Evolutionary conservation across 305 asterid species (phyloP).

Genomic region (Solanum hybrid): DNA sequence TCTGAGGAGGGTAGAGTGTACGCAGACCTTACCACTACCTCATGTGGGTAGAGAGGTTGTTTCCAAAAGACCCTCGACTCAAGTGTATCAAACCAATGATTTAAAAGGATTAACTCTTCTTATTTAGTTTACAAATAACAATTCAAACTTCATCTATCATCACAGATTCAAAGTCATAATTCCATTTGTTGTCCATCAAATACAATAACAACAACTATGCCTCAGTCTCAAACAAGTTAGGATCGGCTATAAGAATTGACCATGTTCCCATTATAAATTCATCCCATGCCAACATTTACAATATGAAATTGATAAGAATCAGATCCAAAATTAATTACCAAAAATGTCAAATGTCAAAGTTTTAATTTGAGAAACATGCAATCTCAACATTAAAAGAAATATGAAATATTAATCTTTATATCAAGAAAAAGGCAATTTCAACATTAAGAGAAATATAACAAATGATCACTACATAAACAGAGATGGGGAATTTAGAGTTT

Average conservation of each 20-base stretch:
- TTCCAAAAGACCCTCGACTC: not conserved
- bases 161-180: not conserved
- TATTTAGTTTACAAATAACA: not conserved
- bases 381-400: not conserved
- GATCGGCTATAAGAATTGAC: not conserved
- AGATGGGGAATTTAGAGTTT: not conserved
- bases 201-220: not conserved
- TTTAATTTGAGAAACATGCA: not conserved
- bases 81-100: not conserved
- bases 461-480: not conserved
- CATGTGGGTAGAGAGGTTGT: not conserved
- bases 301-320: not conserved
- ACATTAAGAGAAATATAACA: not conserved
- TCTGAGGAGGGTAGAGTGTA: not conserved
- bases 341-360: not conserved
- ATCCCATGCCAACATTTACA: not conserved
- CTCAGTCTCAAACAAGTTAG: not conserved
- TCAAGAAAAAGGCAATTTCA: not conserved
- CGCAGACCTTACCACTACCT: not conserved
- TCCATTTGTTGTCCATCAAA: not conserved
- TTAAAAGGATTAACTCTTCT: not conserved
- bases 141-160: not conserved
- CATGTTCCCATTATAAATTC: not conserved
- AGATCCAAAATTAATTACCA: not conserved
- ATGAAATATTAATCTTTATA: not conserved